Evolutionary conservation across 441 rosid genomes (phyloP), one percentile per base, ranked within the genome.

Genomic region (Francoa sonchifolia): DNA sequence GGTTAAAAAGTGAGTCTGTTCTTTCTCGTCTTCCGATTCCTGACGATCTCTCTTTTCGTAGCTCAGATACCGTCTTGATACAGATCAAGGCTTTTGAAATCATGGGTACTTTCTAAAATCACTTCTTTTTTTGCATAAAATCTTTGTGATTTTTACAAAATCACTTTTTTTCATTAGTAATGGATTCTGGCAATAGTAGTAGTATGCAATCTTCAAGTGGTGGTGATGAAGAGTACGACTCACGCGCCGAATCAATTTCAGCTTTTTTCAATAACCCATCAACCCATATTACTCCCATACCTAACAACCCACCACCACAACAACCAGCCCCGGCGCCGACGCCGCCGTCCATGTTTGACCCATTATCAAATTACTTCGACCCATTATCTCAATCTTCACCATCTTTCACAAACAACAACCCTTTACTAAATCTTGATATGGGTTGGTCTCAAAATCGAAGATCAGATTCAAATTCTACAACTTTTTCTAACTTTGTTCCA

Each of bases 161-260:
- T n/a, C n/a, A n/a, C n/a, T n/a, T n/a, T n/a, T n/a, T n/a, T n/a
- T n/a, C n/a, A n/a, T n/a, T n/a, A 21, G 10, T 60, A 36, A 78
- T 74, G 87, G 82, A 72, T 47, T 72, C 82, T 15, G 76, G 71
- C 31, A 74, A 71, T 43, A 78, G 82, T 51, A 74, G 73, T 11
- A 78, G 87, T 61, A 54, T 72, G 61, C 81, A 74, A 42, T 77
- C 81, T 8, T 74, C 87, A 7, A 70, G 76, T 35, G 74, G 66
- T 11, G 79, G 75, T 2, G 76, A 69, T 22, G 76, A 78, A 6
- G 83, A 78, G 70, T 70, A 55, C 22, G 66, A 72, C 55, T 75
- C 88, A 59, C 77, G 76, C 65, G 74, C 64, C 8, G 79, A 67
- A 16, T 58, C 79, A n/a, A 44, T 65, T 42, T 67, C 82, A 42